Evolutionary conservation across 176 grass and related monocot species (phyloP).

Genomic region (Tillandsia leiboldiana): DNA sequence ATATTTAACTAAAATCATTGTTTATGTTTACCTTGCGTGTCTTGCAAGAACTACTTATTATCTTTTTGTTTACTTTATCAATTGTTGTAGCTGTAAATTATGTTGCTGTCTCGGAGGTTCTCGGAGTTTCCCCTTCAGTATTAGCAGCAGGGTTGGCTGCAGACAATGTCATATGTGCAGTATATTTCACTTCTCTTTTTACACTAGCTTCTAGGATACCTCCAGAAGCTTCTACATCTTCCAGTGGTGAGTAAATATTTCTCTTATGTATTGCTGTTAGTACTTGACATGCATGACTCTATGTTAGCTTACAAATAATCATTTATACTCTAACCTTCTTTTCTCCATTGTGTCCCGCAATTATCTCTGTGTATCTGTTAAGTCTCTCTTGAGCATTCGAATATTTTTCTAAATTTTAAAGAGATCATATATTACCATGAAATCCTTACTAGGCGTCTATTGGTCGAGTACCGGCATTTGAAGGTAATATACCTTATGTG

Average conservation of each 20-base stretch:
- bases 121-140: constrained; percentile 52
- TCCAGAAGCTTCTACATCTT: constrained; percentile 20
- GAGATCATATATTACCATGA: too few relatives aligned
- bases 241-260: constrained; percentile 20
- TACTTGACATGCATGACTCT: background rate
- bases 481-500: too few relatives aligned
- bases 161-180: constrained; percentile 74
- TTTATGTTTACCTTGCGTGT: too few relatives aligned
- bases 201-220: constrained; percentile 56
- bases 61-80: constrained; percentile 11
- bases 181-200: constrained; percentile 65
- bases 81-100: constrained; percentile 64
- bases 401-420: too few relatives aligned
- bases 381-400: too few relatives aligned
- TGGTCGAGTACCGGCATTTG: too few relatives aligned
- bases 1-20: too few relatives aligned
- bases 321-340: background rate
- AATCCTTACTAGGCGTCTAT: too few relatives aligned
- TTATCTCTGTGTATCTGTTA: background rate
- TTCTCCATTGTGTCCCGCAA: background rate
- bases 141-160: constrained; percentile 55
- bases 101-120: constrained; percentile 56
- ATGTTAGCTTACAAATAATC: background rate
- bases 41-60: background rate
- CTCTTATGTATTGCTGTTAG: background rate